Evolutionary conservation across 2,329 filamentous ascomycete species (phyloP).

Genomic region (Arthrobotrys conoides): DNA sequence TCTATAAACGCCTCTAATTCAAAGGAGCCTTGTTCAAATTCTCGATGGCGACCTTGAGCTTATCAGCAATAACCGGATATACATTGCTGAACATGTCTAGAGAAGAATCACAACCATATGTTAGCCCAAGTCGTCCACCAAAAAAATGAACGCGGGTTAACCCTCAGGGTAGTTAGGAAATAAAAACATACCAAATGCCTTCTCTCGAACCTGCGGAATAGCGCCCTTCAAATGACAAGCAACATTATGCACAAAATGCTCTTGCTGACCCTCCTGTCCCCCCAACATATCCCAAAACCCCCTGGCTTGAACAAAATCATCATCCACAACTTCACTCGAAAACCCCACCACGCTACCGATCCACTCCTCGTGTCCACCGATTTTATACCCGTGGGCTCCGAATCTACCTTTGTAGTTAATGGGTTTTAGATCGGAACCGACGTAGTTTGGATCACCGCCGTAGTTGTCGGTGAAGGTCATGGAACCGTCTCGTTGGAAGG

Average conservation of each 20-base stretch:
- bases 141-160: too few species aligned
- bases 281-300: slow-evolving; percentile 71
- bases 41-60: slow-evolving; percentile 22
- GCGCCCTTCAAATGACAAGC: slow-evolving; percentile 73
- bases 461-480: slow-evolving; percentile 67
- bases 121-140: too few species aligned
- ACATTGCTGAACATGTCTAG: slow-evolving; percentile 50
- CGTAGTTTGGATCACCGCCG: slow-evolving; percentile 69
- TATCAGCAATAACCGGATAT: slow-evolving; percentile 33
- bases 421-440: slow-evolving; percentile 64
- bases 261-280: slow-evolving; percentile 72
- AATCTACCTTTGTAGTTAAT: slow-evolving; percentile 61
- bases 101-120: not conserved
- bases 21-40: slow-evolving; percentile 11
- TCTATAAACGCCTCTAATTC: slow-evolving; percentile 9
- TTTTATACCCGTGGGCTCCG: slow-evolving; percentile 44
- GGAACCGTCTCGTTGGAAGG: slow-evolving; percentile 68
- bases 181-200: slow-evolving; percentile 75
- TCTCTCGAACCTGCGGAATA: slow-evolving; percentile 72
- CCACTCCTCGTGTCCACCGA: slow-evolving; percentile 65
- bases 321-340: slow-evolving; percentile 67
- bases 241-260: slow-evolving; percentile 75
- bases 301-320: slow-evolving; percentile 71
- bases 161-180: too few species aligned
- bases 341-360: slow-evolving; percentile 64